phyloP scores from a whole-genome alignment of 2,329 filamentous ascomycete genomes.

The Aspergillus texensis region DNA sequence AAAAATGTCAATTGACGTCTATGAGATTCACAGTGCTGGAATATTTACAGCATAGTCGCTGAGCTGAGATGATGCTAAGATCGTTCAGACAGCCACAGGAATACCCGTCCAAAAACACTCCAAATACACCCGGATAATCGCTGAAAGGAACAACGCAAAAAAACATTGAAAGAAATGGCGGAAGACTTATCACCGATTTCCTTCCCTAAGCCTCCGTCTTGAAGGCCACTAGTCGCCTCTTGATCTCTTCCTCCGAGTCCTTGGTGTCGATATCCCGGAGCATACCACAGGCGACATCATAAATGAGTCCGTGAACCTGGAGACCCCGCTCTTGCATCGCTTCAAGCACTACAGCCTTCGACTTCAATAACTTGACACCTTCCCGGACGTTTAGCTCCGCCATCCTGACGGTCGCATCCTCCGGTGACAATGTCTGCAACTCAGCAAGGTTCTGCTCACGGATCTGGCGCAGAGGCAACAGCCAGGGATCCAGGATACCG shows the following conservation, averaged over 20 bases:
- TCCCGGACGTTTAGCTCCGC: constrained; percentile 76
- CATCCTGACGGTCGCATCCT: constrained; percentile 61
- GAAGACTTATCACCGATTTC: neutral
- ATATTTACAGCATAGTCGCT: neutral
- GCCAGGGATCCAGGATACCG: constrained; percentile 64
- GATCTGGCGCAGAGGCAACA: constrained; percentile 59
- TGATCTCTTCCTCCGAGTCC: constrained; percentile 43
- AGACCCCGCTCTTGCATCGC: constrained; percentile 71
- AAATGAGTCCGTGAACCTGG: constrained; percentile 76
- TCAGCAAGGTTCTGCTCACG: constrained; percentile 56
- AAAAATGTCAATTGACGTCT: neutral
- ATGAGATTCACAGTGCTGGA: neutral
- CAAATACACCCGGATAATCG: neutral
- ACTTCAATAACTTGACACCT: constrained; percentile 68
- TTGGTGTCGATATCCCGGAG: constrained; percentile 56
- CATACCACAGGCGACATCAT: constrained; percentile 64
- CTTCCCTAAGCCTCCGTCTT: constrained; percentile 30
- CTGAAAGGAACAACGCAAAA: constrained; percentile 4
- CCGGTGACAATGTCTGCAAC: constrained; percentile 50
- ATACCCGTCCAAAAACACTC: neutral
- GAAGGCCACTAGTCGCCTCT: constrained; percentile 44
- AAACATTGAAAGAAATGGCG: neutral
- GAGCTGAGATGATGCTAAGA: neutral
- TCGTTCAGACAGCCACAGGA: neutral
- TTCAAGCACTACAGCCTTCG: constrained; percentile 69